Evolutionary conservation across 2,329 filamentous ascomycete genomes (phyloP).

Genomic region (Zymoseptoria brevis): DNA sequence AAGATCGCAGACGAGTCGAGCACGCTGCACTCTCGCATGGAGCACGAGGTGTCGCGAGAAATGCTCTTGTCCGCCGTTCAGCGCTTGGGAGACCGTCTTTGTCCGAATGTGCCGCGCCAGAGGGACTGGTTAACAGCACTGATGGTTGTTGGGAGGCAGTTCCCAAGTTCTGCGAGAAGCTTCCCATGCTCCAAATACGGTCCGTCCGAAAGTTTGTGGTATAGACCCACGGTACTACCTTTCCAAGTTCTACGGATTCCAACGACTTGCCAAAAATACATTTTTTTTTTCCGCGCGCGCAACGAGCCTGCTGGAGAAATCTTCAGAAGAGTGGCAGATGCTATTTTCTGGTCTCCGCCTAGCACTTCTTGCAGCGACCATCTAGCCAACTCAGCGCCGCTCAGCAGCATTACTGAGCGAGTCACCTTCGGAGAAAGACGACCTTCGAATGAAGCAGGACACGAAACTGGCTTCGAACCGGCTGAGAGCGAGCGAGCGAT

Average conservation of each 20-base stretch:
- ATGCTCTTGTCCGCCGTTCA: background rate
- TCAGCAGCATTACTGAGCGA: no score
- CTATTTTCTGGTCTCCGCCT: no score
- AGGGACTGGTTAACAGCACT: background rate
- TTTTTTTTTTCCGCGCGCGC: background rate
- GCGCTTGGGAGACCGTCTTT: background rate
- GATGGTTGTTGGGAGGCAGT: background rate
- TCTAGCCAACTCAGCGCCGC: no score
- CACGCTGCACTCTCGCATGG: background rate
- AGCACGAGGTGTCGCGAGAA: background rate
- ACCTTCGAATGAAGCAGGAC: no score
- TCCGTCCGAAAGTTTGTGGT: background rate
- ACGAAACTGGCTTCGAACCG: no score
- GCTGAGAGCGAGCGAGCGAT: no score
- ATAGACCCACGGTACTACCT: background rate
- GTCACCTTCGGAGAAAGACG: no score
- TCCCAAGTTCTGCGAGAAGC: background rate
- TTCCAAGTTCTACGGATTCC: background rate
- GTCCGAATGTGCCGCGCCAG: background rate
- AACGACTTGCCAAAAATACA: background rate
- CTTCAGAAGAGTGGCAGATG: no score
- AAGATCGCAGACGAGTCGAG: background rate
- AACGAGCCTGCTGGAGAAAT: background rate
- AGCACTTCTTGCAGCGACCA: no score
- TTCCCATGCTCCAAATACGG: background rate